These are phyloP conservation scores for Pseudofabraea citricarpa DNA, from an alignment of 2,329 filamentous ascomycete species.

Conservation along the genomic window DNA sequence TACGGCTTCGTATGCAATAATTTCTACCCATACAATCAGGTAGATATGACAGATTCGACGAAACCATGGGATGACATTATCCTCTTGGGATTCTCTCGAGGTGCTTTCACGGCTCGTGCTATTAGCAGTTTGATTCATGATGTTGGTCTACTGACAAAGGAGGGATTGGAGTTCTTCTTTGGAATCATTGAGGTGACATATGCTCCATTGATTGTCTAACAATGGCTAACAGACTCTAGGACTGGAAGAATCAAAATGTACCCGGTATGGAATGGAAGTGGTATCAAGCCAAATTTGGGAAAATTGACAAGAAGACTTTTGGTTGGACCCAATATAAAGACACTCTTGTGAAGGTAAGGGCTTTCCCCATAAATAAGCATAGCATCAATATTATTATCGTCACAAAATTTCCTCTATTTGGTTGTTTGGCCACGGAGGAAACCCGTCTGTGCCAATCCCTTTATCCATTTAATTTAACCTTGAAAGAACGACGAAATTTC, in stretches of 20 bases:
- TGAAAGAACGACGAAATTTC: no score
- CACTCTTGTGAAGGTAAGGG: slow-evolving; percentile 16
- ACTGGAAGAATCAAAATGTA: slow-evolving; percentile 27
- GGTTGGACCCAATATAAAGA: slow-evolving; percentile 14
- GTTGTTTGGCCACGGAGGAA: no score
- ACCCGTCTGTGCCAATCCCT: no score
- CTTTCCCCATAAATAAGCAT: no score
- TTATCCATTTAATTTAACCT: no score
- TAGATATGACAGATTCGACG: slow-evolving; percentile 12
- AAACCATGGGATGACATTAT: slow-evolving; percentile 29
- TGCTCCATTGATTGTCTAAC: no score
- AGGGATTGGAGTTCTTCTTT: slow-evolving; percentile 36
- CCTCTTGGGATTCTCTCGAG: slow-evolving; percentile 34
- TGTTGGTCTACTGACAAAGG: slow-evolving; percentile 37
- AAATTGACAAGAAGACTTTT: slow-evolving; percentile 9
- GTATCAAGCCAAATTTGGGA: slow-evolving; percentile 13
- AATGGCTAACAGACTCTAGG: slow-evolving; percentile 6
- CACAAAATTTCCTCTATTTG: no score
- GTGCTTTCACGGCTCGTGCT: slow-evolving; percentile 34
- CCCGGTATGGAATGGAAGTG: slow-evolving; percentile 12
- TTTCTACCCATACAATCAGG: slow-evolving; percentile 26
- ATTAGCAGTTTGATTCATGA: slow-evolving; percentile 29
- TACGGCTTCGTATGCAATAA: slow-evolving; percentile 43
- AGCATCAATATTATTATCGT: no score
- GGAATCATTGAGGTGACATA: slow-evolving; percentile 30